Evolutionary conservation across 331 rosid genomes (phyloP).

Genomic region (Acacia pycnantha): DNA sequence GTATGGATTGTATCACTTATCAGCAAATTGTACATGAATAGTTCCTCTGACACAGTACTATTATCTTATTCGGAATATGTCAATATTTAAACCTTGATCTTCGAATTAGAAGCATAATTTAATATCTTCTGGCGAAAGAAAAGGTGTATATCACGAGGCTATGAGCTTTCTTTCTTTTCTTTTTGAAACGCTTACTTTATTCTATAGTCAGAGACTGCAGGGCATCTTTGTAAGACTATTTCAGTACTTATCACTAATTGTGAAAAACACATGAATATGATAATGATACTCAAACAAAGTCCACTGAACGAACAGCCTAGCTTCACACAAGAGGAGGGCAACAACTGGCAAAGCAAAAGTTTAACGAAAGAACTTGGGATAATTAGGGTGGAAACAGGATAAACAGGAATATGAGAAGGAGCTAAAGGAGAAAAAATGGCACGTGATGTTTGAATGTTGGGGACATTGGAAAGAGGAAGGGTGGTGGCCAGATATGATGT

Average conservation of each 20-base stretch:
- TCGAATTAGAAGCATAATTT: conserved; percentile 40
- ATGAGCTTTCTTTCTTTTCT: conserved; percentile 34
- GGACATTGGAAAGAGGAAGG: conserved; percentile 45
- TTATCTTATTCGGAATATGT: not conserved
- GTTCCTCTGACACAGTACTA: conserved; percentile 42
- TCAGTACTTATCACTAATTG: not conserved
- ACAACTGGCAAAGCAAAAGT: not conserved
- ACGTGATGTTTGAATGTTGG: conserved; percentile 73
- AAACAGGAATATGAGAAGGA: conserved; percentile 12
- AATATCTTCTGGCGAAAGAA: conserved; percentile 68
- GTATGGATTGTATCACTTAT: conserved; percentile 19
- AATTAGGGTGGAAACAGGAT: not conserved
- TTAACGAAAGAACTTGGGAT: not conserved
- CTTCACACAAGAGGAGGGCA: not conserved
- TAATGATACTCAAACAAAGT: not conserved
- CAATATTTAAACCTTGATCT: conserved; percentile 5
- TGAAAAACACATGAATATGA: not conserved
- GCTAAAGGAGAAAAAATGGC: conserved; percentile 7
- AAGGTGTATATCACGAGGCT: conserved; percentile 64
- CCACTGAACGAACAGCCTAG: not conserved
- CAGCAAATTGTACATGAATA: conserved; percentile 27
- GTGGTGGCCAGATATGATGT: conserved; percentile 72
- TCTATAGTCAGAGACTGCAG: conserved; percentile 37
- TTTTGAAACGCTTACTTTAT: conserved; percentile 29
- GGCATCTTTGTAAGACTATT: conserved; percentile 35